Base-by-base conservation (phyloP, 345 rosid genomes). In the Euphorbia peplus region DNA sequence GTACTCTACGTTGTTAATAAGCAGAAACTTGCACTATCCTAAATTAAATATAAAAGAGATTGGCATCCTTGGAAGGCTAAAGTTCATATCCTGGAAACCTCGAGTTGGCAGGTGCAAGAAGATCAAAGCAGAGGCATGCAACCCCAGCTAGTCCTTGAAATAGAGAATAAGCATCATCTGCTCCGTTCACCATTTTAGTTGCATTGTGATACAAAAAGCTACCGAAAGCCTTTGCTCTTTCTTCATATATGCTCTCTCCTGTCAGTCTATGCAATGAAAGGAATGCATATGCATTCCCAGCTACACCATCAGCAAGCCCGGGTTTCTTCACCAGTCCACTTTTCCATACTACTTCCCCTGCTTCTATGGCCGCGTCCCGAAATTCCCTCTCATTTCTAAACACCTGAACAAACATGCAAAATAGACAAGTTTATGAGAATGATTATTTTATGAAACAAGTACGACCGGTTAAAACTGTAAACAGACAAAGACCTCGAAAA, bases 271-370 rank as follows among this genome's bases (percentile, higher is more conserved):
- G 74, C 14, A 93, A 92, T 0, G 98, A 87, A 30, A 91, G 92
- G 71, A 91, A 89, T 11, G 92, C 87, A 4, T 89, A 91, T 0
- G 97, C 92, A 60, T 93, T 93, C 26, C 97, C 98, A 0, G 95
- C 81, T 16, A 74, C 84, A 12, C 97, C 98, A 71, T 93, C 96
- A 0, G 91, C 91, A 12, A 93, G 85, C 32, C 96, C 96, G 9
- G 79, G 88, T 74, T 89, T 89, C 75, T 91, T 91, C 73, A 83
- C 83, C 63, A 89, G 79, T 35, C 97, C 97, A 61, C 75, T 91
- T 74, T 88, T 93, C 97, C 97, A 93, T 37, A 93, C 97, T 2
- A 93, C 97, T 72, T 93, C 96, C 60, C 98, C 97, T 30, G 98
- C 98, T 79, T 93, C 98, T 74, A 89, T 85, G 0, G 98, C 96